Base-by-base conservation (phyloP, 352 stramenopile species). In the Pythium brachiatum region DNA sequence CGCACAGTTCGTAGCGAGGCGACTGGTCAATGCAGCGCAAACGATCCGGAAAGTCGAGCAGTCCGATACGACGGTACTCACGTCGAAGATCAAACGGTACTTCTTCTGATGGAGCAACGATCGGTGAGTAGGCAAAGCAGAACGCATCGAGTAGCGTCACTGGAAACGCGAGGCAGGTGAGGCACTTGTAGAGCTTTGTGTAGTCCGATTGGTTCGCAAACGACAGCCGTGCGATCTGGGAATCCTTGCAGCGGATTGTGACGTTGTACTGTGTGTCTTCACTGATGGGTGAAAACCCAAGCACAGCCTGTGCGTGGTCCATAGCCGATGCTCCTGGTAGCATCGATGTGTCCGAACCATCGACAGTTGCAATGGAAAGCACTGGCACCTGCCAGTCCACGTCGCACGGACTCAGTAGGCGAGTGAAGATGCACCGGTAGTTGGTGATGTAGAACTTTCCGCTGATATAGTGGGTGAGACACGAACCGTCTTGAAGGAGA, bases 371-470 rank as follows among this genome's bases (percentile, higher is more conserved):
- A 54, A 95, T 92, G 15, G 83, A 90, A 2, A 95, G 70, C 32
- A 94, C 79, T 0, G 86, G 83, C 6, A 92, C 70, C 23, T 94
- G 83, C 86, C 83, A 92, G 31, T 86, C 80, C 21, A 92, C 78
- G 32, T 84, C 75, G 16, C 69, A 69, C 23, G 57, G 62, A 29
- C 66, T 77, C 16, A 90, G 62, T 8, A 88, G 23, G 11, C 74
- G 74, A 18, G 73, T 86, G 67, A 93, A 95, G 29, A 90, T 73
- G 41, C 86, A 95, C 9, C 86, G 83, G 48, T 93, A 95, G 63
- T 89, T 95, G 13, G 82, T 93, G 39, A 95, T 81, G 48, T 83
- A 93, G 51, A 95, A 72, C 51, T 87, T 89, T 2, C 86, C 86
- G 29, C 73, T 82, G 41, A 90, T 78, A 48, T 89, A 90, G 50